Percentiles rank a stretch among this genome's conserved stretches.
These are phyloP conservation scores for Trichoderma koningiopsis DNA, from an alignment of 2,329 filamentous ascomycete genomes.

Conservation along the genomic window DNA sequence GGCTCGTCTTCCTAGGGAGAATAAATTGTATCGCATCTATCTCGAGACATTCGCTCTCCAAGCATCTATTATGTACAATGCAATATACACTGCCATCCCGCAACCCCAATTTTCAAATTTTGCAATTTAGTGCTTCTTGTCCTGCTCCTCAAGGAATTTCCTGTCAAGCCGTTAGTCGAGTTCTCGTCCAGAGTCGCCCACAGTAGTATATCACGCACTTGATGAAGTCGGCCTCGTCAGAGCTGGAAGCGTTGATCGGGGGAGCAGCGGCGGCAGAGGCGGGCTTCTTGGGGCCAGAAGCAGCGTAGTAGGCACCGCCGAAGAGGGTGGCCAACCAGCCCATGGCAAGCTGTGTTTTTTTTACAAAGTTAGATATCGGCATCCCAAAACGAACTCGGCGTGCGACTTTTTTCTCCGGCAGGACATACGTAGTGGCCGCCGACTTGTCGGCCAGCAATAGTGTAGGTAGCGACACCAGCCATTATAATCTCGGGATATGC, in stretches of 20 bases:
- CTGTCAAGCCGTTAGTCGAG: slow-evolving; percentile 37
- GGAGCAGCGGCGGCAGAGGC: slow-evolving; percentile 50
- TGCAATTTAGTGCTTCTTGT: slow-evolving; percentile 44
- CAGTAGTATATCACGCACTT: slow-evolving; percentile 52
- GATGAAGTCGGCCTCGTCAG: slow-evolving; percentile 67
- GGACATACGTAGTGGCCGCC: slow-evolving; percentile 62
- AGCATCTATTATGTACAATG: slow-evolving; percentile 38
- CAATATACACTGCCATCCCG: slow-evolving; percentile 34
- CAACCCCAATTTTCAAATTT: slow-evolving; percentile 27
- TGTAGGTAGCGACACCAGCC: slow-evolving; percentile 51
- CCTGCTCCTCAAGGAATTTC: slow-evolving; percentile 46
- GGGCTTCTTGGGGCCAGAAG: slow-evolving; percentile 48
- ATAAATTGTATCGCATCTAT: slow-evolving; percentile 23
- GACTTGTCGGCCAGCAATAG: slow-evolving; percentile 60
- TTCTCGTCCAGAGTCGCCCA: slow-evolving; percentile 1
- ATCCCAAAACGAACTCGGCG: slow-evolving; percentile 6
- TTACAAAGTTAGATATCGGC: slow-evolving; percentile 27
- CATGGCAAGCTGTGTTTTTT: slow-evolving; percentile 55
- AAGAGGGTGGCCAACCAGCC: slow-evolving; percentile 56
- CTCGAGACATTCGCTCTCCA: slow-evolving; percentile 13
- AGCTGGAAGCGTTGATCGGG: slow-evolving; percentile 63
- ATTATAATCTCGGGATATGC: slow-evolving; percentile 35
- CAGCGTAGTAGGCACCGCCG: slow-evolving; percentile 49
- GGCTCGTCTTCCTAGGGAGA: background rate
- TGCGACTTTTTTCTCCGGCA: slow-evolving; percentile 25